Percentiles rank a stretch among this genome's conserved stretches.
phyloP scores from a whole-genome alignment of 805 yeast genomes.

The Yamadazyma takamatsuzukensis region DNA sequence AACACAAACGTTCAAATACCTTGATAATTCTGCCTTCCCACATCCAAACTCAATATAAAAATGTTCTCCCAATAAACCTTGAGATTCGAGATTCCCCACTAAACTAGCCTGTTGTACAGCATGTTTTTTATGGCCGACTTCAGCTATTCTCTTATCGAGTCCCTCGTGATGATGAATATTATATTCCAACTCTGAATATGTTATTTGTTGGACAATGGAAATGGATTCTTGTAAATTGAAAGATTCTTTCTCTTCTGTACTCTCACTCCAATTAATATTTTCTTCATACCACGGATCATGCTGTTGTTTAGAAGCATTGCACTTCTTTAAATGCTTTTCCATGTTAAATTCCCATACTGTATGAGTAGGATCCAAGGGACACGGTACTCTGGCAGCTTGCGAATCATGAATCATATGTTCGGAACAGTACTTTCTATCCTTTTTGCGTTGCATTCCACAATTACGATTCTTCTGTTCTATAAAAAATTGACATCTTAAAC shows the following conservation, averaged over 20 bases:
- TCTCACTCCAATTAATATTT: conserved; percentile 41
- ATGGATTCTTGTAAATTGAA: no score
- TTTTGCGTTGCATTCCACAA: conserved; percentile 60
- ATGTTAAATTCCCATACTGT: conserved; percentile 63
- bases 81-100: conserved; percentile 58
- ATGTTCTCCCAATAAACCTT: conserved; percentile 32
- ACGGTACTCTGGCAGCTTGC: conserved; percentile 49
- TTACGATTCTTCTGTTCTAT: conserved; percentile 48
- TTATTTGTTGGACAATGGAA: no score
- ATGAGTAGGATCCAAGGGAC: conserved; percentile 77
- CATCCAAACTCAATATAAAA: conserved; percentile 81
- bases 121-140: conserved; percentile 62
- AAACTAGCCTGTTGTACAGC: conserved; percentile 79
- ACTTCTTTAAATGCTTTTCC: conserved; percentile 54
- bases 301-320: conserved; percentile 44
- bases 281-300: conserved; percentile 49
- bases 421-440: conserved; percentile 51
- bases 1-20: conserved; percentile 50
- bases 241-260: conserved; percentile 4
- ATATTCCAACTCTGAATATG: no score
- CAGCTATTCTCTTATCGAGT: conserved; percentile 38
- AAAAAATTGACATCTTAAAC: conserved; percentile 41
- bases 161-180: conserved; percentile 25
- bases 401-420: conserved; percentile 46
- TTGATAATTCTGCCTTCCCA: conserved; percentile 80